Conservation (phyloP, 345 rosid species). For the Melastoma malabathricum region DNA sequence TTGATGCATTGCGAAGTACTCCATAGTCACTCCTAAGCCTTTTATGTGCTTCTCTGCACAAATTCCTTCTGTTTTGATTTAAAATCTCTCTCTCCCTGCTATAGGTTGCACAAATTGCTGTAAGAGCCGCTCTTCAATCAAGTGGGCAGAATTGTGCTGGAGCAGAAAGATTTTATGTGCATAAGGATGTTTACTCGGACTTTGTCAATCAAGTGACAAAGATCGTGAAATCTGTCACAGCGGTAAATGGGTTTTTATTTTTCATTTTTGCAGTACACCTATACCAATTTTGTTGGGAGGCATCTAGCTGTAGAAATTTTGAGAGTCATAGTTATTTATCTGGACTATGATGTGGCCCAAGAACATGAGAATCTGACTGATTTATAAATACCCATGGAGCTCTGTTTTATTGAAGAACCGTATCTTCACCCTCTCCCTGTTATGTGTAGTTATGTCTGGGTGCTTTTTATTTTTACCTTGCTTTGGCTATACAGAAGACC, state of each 20-base stretch:
- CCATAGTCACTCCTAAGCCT: background rate
- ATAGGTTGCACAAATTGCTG: slow-evolving; percentile 96
- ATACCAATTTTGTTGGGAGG: background rate
- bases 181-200: slow-evolving; percentile 56
- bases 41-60: background rate
- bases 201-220: slow-evolving; percentile 65
- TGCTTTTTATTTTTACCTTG: too few relatives aligned
- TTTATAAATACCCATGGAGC: too few relatives aligned
- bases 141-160: slow-evolving; percentile 99
- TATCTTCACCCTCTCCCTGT: too few relatives aligned
- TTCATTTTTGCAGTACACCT: background rate
- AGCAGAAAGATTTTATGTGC: slow-evolving; percentile 97
- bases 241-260: slow-evolving; percentile 37
- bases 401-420: too few relatives aligned
- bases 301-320: background rate
- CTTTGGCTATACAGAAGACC: too few relatives aligned
- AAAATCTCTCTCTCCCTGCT: slow-evolving; percentile 7
- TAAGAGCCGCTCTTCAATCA: slow-evolving; percentile 82
- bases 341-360: too few relatives aligned
- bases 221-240: slow-evolving; percentile 82
- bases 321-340: too few relatives aligned
- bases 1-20: too few relatives aligned
- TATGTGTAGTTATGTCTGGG: too few relatives aligned
- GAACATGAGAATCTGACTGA: too few relatives aligned
- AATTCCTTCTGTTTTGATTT: too few relatives aligned